Base-by-base conservation (phyloP, 768 basidiomycete species). In the Boletus vinaceobasis region DNA sequence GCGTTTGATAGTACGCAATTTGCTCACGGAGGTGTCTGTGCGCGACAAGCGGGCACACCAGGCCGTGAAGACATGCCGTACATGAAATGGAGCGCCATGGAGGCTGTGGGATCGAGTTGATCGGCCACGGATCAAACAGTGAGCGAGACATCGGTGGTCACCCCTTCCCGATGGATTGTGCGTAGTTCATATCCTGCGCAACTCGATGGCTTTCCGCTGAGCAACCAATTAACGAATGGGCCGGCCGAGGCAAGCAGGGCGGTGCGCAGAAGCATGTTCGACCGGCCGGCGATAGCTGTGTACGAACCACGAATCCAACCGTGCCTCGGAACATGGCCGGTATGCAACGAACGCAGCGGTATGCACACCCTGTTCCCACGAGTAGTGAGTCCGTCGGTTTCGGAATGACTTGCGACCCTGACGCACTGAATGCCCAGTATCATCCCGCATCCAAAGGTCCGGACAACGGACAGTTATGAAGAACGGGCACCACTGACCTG, bases 401-500 rank as follows among this genome's bases (percentile, higher is more conserved):
- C 43, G 1, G 7, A 31, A 33, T 14, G 48, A 43, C 42, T 9
- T 1, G 21, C 7, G 29, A n/a, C 14, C 35, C 48, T 32, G 43
- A 43, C 17, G 7, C 21, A 23, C n/a, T n/a, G n/a, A 36, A 31
- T n/a, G 19, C n/a, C 33, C 36, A 35, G 11, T 4, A 27, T 23
- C 45, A 42, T 21, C 43, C 27, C 13, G 13, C n/a, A 33, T 2
- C 19, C 21, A 44, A 43, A n/a, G 33, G 9, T 39, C 6, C 14
- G 5, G 29, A 49, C 23, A 13, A 29, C 11, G 3, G 7, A 21
- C 1, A 8, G 21, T 14, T 36, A 23, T 8, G 19, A 19, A 19
- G n/a, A 43, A 19, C 53, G 62, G 62, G 14, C 49, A 49, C 36
- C 1, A 43, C 46, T 43, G 54, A 46, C 62, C 62, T 53, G 27